phyloP scores from a whole-genome alignment of 78 protist species.

The Acrasis kona region DNA sequence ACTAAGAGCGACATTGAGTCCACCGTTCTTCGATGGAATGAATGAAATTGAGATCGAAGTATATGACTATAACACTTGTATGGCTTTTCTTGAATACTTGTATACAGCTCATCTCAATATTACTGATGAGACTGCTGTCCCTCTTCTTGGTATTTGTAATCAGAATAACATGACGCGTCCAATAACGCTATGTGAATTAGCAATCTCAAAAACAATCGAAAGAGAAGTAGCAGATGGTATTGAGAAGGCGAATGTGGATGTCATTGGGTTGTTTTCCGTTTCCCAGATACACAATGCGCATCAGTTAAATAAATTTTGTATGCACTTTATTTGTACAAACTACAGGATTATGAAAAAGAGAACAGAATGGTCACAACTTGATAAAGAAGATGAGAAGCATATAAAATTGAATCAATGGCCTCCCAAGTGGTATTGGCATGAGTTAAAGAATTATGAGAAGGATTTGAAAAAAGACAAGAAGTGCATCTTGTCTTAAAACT shows the following conservation, averaged over 20 bases:
- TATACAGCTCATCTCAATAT: neutral
- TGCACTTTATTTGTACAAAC: neutral
- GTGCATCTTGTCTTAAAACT: too few relatives aligned
- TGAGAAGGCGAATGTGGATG: neutral
- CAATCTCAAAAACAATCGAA: neutral
- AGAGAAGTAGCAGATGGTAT: neutral
- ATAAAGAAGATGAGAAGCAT: neutral
- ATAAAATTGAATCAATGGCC: neutral
- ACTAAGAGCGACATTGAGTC: neutral
- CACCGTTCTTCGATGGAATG: neutral
- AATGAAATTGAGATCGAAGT: neutral
- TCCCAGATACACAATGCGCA: neutral
- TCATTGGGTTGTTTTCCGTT: neutral
- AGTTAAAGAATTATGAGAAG: neutral
- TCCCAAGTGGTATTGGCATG: neutral
- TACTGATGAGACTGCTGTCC: neutral
- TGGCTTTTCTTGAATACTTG: neutral
- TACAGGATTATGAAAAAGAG: neutral
- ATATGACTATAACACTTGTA: neutral
- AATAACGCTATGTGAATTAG: neutral
- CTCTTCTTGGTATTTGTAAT: neutral
- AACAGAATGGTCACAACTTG: neutral
- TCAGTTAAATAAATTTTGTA: neutral
- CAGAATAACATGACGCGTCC: neutral
- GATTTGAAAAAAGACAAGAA: neutral